Evolutionary conservation across 371 early-diverging fungal species (phyloP).

Genomic region (Mortierella sp.): DNA sequence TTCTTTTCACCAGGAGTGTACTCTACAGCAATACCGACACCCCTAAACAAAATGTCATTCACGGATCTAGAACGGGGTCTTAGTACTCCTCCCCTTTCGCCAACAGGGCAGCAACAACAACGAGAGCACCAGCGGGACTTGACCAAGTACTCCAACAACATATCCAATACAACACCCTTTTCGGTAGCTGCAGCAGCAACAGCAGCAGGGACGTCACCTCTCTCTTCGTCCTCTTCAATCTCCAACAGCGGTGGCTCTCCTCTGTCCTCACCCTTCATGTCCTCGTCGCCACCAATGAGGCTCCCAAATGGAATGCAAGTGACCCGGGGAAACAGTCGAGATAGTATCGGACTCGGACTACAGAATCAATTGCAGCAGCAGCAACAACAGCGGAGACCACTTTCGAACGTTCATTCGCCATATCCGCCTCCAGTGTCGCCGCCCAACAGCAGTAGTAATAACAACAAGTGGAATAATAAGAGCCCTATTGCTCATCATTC

Average conservation of each 20-base stretch:
- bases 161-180: constrained; percentile 8
- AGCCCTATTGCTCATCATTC: constrained; percentile 41
- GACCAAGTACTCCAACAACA: constrained; percentile 3
- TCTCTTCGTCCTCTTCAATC: not conserved
- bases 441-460: not conserved
- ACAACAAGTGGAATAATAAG: constrained; percentile 14
- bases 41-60: constrained; percentile 35
- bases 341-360: constrained; percentile 36
- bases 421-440: constrained; percentile 43
- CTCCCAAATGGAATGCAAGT: constrained; percentile 32
- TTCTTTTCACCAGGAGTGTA: not conserved
- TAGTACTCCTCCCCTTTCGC: constrained; percentile 39
- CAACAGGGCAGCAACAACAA: not conserved
- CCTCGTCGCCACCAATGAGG: constrained; percentile 12
- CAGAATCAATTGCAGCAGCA: not conserved
- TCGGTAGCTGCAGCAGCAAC: too few species aligned
- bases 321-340: constrained; percentile 29
- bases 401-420: constrained; percentile 1
- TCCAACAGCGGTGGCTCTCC: not conserved
- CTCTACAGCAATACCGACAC: not conserved
- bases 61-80: constrained; percentile 42
- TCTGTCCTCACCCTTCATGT: not conserved
- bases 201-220: too few species aligned
- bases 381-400: not conserved
- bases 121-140: constrained; percentile 1